These are phyloP conservation scores for Pleurotus citrinopileatus DNA, from an alignment of 768 basidiomycete genomes.

Conservation along the genomic window DNA sequence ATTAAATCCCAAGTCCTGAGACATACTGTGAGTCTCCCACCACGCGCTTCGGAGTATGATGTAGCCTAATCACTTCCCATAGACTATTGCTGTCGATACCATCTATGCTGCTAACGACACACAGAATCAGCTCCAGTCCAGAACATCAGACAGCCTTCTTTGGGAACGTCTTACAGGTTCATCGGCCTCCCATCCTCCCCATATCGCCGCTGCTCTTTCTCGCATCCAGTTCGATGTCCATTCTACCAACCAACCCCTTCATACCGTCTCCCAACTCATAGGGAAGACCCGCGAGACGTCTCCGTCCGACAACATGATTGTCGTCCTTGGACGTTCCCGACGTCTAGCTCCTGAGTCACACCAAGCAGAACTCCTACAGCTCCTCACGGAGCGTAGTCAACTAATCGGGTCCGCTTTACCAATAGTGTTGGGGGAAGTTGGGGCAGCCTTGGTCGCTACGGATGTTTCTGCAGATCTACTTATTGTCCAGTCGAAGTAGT, in stretches of 20 bases:
- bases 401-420: slow-evolving; percentile 53
- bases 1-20: slow-evolving; percentile 12
- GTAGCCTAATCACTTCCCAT: too few relatives aligned
- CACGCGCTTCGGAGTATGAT: too few relatives aligned
- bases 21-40: slow-evolving; percentile 29
- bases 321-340: slow-evolving; percentile 72
- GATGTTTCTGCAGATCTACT: slow-evolving; percentile 49
- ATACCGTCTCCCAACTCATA: slow-evolving; percentile 46
- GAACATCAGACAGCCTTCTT: slow-evolving; percentile 76
- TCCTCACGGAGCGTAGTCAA: slow-evolving; percentile 38
- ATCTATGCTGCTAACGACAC: slow-evolving; percentile 72
- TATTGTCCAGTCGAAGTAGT: slow-evolving; percentile 59
- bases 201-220: slow-evolving; percentile 41
- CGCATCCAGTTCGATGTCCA: slow-evolving; percentile 61
- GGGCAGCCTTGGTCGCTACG: slow-evolving; percentile 60
- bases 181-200: slow-evolving; percentile 23
- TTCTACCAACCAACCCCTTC: slow-evolving; percentile 52
- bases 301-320: slow-evolving; percentile 48
- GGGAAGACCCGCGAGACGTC: slow-evolving; percentile 22
- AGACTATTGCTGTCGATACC: slow-evolving; percentile 62
- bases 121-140: slow-evolving; percentile 61
- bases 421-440: slow-evolving; percentile 76
- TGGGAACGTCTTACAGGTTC: slow-evolving; percentile 64
- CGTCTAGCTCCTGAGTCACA: slow-evolving; percentile 63
- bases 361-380: slow-evolving; percentile 50